These are phyloP conservation scores for Phoma sp. DNA, from an alignment of 2,329 filamentous ascomycete species.

Conservation along the genomic window DNA sequence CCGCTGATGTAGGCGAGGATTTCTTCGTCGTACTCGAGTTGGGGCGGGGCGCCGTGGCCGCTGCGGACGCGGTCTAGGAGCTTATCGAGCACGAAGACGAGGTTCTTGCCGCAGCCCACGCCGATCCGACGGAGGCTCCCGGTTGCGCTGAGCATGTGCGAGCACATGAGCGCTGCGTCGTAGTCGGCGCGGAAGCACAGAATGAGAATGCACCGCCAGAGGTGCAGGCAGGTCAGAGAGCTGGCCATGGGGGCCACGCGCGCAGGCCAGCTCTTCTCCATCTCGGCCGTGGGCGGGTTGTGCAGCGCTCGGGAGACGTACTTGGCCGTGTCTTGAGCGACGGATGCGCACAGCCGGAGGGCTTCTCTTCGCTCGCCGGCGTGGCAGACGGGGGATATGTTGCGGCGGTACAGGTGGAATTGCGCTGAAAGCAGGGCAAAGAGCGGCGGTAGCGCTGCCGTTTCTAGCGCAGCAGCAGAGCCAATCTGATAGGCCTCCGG, in stretches of 20 bases:
- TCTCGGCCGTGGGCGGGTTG: conserved; percentile 40
- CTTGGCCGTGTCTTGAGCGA: conserved; percentile 78
- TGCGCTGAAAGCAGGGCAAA: conserved; percentile 81
- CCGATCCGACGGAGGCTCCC: conserved; percentile 76
- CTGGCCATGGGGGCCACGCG: conserved; percentile 72
- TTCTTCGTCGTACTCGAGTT: conserved; percentile 77
- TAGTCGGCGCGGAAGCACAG: conserved; percentile 77
- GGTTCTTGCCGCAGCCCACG: conserved; percentile 77
- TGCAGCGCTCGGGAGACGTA: conserved; percentile 73
- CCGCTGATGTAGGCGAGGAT: conserved; percentile 84
- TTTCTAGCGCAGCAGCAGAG: conserved; percentile 72
- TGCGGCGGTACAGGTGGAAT: conserved; percentile 87
- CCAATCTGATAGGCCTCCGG: conserved; percentile 75
- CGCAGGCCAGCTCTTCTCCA: conserved; percentile 56
- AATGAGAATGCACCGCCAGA: conserved; percentile 86
- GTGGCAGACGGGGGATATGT: conserved; percentile 76
- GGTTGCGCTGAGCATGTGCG: conserved; percentile 74
- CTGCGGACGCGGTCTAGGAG: conserved; percentile 64
- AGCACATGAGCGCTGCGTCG: conserved; percentile 73
- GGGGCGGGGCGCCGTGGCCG: conserved; percentile 46
- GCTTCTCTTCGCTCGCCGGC: conserved; percentile 71
- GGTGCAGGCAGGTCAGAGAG: conserved; percentile 77
- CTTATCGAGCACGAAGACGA: conserved; percentile 78
- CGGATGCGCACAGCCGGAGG: conserved; percentile 76
- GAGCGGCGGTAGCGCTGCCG: conserved; percentile 75